phyloP scores from a whole-genome alignment of 2,329 filamentous ascomycete genomes.

The Trichoderma citrinoviride region DNA sequence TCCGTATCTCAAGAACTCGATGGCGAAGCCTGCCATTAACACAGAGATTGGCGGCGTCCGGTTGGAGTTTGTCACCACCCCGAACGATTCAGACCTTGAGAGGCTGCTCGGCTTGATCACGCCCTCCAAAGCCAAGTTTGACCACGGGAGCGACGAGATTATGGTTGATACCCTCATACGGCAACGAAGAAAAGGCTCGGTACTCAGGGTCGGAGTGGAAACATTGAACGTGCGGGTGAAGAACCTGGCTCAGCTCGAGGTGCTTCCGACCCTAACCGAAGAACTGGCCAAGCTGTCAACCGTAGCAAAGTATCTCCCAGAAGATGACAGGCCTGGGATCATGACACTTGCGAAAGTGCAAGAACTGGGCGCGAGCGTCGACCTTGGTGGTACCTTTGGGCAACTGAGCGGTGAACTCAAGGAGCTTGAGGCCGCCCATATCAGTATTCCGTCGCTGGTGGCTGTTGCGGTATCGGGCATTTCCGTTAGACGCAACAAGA shows the following conservation, averaged over 20 bases:
- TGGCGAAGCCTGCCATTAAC: slow-evolving; percentile 58
- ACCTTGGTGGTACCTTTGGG: slow-evolving; percentile 69
- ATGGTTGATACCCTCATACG: slow-evolving; percentile 87
- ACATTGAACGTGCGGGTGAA: slow-evolving; percentile 61
- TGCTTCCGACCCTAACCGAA: slow-evolving; percentile 68
- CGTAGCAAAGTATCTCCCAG: slow-evolving; percentile 90
- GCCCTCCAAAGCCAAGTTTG: slow-evolving; percentile 85
- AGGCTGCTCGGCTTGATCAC: slow-evolving; percentile 81
- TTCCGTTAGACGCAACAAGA: slow-evolving; percentile 59
- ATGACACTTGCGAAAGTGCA: slow-evolving; percentile 70
- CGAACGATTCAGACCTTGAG: slow-evolving; percentile 77
- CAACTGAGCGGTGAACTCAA: slow-evolving; percentile 55
- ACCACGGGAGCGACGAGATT: slow-evolving; percentile 85
- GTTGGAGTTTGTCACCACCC: slow-evolving; percentile 68
- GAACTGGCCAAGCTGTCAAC: slow-evolving; percentile 81
- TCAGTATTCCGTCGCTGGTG: slow-evolving; percentile 78
- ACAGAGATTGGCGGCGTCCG: slow-evolving; percentile 64
- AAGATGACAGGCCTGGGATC: slow-evolving; percentile 89
- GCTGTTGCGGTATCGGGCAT: slow-evolving; percentile 71
- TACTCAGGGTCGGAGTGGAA: slow-evolving; percentile 69
- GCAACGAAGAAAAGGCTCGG: slow-evolving; percentile 81
- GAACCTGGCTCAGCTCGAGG: slow-evolving; percentile 62
- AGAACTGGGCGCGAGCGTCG: slow-evolving; percentile 58
- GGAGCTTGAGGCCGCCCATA: slow-evolving; percentile 71
- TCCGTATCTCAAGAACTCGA: slow-evolving; percentile 57